Percentiles rank a stretch among this genome's conserved stretches.
Conservation (phyloP, 495 filamentous ascomycete species). For the Lasiosphaeria miniovina region DNA sequence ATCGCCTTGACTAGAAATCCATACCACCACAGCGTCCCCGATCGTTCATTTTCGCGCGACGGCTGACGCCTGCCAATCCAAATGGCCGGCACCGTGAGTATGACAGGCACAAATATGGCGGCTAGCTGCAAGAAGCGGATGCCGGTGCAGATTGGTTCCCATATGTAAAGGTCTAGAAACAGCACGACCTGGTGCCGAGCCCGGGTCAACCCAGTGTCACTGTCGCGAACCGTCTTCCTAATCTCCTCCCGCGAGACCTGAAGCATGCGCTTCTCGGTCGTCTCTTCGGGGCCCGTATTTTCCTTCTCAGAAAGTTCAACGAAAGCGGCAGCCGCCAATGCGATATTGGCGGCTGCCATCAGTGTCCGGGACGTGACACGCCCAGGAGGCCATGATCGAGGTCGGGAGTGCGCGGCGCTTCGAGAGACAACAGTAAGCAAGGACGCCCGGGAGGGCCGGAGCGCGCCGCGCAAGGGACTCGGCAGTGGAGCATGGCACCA, state of each 20-base stretch:
- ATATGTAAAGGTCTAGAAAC: slow-evolving; percentile 67
- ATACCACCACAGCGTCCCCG: slow-evolving; percentile 94
- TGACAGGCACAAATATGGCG: slow-evolving; percentile 86
- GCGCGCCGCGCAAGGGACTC: not conserved
- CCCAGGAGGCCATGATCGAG: slow-evolving; percentile 19
- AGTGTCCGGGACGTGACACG: slow-evolving; percentile 11
- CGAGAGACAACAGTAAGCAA: slow-evolving; percentile 6
- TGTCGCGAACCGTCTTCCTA: slow-evolving; percentile 58
- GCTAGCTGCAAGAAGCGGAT: slow-evolving; percentile 80
- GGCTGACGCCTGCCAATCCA: slow-evolving; percentile 67
- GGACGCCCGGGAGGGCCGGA: not conserved
- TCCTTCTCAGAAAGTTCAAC: slow-evolving; percentile 67
- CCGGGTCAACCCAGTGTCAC: slow-evolving; percentile 54
- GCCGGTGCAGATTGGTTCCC: slow-evolving; percentile 86
- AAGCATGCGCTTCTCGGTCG: slow-evolving; percentile 80
- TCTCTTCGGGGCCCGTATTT: slow-evolving; percentile 58
- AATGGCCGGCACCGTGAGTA: slow-evolving; percentile 72
- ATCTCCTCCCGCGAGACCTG: slow-evolving; percentile 75
- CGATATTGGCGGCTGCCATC: slow-evolving; percentile 46
- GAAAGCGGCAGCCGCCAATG: slow-evolving; percentile 57
- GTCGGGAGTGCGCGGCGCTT: not conserved
- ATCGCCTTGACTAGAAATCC: slow-evolving; percentile 80
- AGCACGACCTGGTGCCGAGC: slow-evolving; percentile 54
- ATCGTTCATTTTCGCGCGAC: slow-evolving; percentile 63
- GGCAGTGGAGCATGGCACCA: not conserved